These are phyloP conservation scores for Ostreobium quekettii DNA, from an alignment of 139 green algal genomes.

Conservation along the genomic window DNA sequence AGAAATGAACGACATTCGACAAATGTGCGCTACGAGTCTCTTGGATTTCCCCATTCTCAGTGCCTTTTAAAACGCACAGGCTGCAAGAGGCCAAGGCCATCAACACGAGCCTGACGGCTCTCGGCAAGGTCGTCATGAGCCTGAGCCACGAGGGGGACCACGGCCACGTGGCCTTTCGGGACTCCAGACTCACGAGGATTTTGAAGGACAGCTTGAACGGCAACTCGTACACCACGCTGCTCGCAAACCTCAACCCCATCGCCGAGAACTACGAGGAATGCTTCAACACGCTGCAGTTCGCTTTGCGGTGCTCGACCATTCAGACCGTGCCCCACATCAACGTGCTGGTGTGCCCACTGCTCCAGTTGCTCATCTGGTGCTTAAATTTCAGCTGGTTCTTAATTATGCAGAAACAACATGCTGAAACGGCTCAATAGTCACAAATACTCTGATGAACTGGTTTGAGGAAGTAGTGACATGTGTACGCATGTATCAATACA, in stretches of 20 bases:
- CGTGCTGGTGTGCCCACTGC: constrained; percentile 13
- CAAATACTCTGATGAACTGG: no score
- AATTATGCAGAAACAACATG: no score
- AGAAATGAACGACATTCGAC: no score
- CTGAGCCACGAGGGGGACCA: constrained; percentile 12
- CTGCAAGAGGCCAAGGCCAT: constrained; percentile 30
- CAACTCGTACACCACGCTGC: constrained; percentile 27
- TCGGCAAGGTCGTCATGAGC: constrained; percentile 39
- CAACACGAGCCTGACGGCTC: constrained; percentile 33
- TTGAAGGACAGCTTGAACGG: constrained; percentile 43
- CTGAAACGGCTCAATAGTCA: no score
- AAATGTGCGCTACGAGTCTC: no score
- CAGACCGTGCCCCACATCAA: constrained; percentile 27
- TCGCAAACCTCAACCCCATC: constrained; percentile 32
- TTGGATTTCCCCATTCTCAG: no score
- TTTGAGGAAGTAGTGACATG: no score
- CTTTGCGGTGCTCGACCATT: constrained; percentile 29
- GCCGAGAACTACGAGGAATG: constrained; percentile 36
- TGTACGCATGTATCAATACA: no score
- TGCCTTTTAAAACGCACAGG: no score
- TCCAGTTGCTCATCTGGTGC: no score
- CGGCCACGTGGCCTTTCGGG: constrained; percentile 52
- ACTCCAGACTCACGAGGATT: constrained; percentile 58
- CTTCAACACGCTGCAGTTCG: constrained; percentile 40
- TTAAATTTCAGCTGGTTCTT: no score